Evolutionary conservation across 768 basidiomycete species (phyloP), one percentile per base, ranked within the genome.

Genomic region (Rhizopogon vinicolor): DNA sequence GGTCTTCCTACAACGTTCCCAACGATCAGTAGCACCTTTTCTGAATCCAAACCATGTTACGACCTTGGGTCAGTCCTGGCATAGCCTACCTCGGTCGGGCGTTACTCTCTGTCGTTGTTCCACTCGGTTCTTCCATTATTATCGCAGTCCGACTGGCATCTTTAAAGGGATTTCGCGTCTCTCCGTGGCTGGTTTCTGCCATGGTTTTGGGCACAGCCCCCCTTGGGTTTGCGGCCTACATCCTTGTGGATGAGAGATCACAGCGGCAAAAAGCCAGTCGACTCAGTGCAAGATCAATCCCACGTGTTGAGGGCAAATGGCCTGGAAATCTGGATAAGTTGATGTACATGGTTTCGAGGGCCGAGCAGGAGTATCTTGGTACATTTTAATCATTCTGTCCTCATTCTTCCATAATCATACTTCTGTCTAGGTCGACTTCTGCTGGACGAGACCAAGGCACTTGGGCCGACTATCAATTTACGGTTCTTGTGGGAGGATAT

Each of bases 401-500:
- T 37, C 13, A 31, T 18, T n/a, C 6, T 37, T 16, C 16, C 16
- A 3, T 3, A 10, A 19, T 14, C 7, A 37, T 19, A 31, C 18
- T 13, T 2, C 18, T 49, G 8, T 41, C 2, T 53, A 75, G 73
- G 66, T n/a, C 51, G 61, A 1, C 28, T 42, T n/a, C 0, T 67
- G 9, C 44, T 60, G 41, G 66, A 72, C 3, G 62, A 66, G 41
- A 57, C 65, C 10, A 45, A 63, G 4, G 31, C 58, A 37, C 54
- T 63, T 14, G 72, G 72, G 16, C 68, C 45, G 22, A 63, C 54
- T 44, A 51, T 77, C 52, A 82, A 84, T 58, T 19, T 82, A 54
- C 65, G 75, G 6, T 64, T 79, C 35, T 53, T 84, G 18, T 83
- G 81, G 78, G 72, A 75, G 18, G 74, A 80, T 54, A 29, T 77